Conservation (phyloP, 768 basidiomycete genomes). For the Pulveroboletus sp. region DNA sequence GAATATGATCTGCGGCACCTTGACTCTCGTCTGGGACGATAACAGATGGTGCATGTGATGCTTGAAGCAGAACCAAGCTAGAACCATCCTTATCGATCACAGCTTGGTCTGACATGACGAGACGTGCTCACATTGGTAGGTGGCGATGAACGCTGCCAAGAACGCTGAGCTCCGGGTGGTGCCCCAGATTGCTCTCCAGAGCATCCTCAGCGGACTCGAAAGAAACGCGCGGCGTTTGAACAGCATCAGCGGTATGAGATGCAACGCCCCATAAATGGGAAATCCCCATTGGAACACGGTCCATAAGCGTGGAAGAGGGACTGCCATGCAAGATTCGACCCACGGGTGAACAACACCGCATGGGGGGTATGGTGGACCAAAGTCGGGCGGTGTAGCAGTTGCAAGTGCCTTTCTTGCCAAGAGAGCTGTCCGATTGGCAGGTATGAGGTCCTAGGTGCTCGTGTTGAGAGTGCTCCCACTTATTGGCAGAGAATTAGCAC, state of each 20-base stretch:
- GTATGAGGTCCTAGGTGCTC: conserved; percentile 47
- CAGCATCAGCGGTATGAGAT: conserved; percentile 80
- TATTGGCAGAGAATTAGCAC: conserved; percentile 9
- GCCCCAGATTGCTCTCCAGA: conserved; percentile 61
- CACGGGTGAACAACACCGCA: conserved; percentile 80
- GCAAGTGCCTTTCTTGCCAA: conserved; percentile 38
- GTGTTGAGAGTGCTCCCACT: not conserved
- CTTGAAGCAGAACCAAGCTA: conserved; percentile 66
- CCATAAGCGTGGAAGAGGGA: conserved; percentile 57
- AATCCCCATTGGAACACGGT: conserved; percentile 81
- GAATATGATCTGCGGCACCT: conserved; percentile 44
- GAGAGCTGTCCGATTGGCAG: conserved; percentile 47
- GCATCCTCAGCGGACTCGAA: conserved; percentile 60
- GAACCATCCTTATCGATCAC: not conserved
- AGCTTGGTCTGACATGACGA: not conserved
- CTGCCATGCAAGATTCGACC: conserved; percentile 44
- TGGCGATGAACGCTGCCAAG: conserved; percentile 73
- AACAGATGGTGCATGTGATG: conserved; percentile 52
- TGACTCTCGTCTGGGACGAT: conserved; percentile 31
- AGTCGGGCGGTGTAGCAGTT: conserved; percentile 32
- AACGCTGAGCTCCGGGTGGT: conserved; percentile 84
- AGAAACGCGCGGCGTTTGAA: conserved; percentile 70
- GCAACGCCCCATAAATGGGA: conserved; percentile 82
- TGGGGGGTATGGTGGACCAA: conserved; percentile 49
- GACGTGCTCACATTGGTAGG: conserved; percentile 67